Base-by-base conservation (phyloP, 164 flowering plant species). In the Piper betle region DNA sequence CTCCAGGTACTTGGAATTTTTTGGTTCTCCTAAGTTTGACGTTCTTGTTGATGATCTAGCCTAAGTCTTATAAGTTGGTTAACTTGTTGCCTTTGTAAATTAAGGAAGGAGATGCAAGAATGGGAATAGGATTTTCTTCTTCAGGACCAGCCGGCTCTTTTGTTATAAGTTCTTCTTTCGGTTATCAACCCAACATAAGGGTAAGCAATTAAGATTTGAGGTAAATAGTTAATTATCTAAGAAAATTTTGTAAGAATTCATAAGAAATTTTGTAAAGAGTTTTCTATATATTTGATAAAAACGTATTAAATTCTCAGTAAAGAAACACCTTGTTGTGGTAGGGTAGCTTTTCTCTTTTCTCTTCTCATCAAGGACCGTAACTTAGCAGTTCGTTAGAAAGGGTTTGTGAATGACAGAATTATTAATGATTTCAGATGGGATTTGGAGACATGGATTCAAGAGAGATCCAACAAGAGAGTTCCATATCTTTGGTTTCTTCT, bases 401-500 rank as follows among this genome's bases (percentile, higher is more conserved):
- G 5, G 46, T 52, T 62, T 43, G 50, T 8, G 12, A 43, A 43
- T 43, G 12, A 3, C 12, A 43, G 12, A 43, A 3, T 43, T 10
- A 8, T 43, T 43, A 2, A 2, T 43, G 50, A 2, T 3, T 16
- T 65, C 81, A 84, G 88, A 79, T 84, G 82, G 90, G 82, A 8
- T 57, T 75, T 39, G 68, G 75, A 20, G 84, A 87, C 33, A 59
- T 72, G 68, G 97, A 81, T 69, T 72, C 75, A 67, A 33, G 78
- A 55, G 79, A 73, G 56, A 66, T 69, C 52, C 75, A 81, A 76
- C 82, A 75, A 67, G 75, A 70, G 63, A 84, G 82, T 69, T 76
- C 83, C 56, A 88, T 77, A 62, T 68, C 79, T 37, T 66, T 68
- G 59, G 68, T 65, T 56, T 46, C 80, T 50, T 40, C 72, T 43